phyloP scores from a whole-genome alignment of 441 rosid species.

The Croton laevigatus region DNA sequence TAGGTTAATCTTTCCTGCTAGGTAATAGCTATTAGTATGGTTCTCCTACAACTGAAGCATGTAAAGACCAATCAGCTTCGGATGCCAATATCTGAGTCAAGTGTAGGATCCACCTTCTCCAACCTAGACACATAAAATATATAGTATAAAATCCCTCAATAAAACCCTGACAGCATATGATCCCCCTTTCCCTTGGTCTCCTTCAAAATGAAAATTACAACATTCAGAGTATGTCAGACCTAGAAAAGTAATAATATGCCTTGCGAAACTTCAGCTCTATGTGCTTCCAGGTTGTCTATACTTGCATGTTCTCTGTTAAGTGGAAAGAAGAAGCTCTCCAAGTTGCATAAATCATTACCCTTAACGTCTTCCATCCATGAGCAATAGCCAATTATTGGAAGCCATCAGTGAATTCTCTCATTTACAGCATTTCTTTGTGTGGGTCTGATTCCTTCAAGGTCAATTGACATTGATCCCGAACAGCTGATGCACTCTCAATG shows the following conservation, averaged over 20 bases:
- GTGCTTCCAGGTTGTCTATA: background rate
- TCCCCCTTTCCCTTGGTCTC: background rate
- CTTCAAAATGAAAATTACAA: background rate
- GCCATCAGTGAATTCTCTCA: conserved; percentile 2
- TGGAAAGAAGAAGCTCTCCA: background rate
- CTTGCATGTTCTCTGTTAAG: background rate
- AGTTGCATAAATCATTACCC: background rate
- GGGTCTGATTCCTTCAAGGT: background rate
- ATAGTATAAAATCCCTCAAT: background rate
- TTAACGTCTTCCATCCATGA: background rate
- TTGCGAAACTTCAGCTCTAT: background rate
- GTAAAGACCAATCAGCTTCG: background rate
- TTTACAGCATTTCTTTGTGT: background rate
- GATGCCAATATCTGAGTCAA: background rate
- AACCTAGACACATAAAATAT: background rate
- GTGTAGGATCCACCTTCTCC: background rate
- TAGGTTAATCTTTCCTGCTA: background rate
- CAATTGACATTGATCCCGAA: no score
- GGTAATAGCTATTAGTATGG: background rate
- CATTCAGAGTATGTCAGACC: background rate
- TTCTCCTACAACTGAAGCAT: background rate
- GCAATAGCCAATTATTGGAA: background rate
- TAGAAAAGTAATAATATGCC: background rate
- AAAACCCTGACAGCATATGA: background rate
- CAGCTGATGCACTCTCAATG: background rate